Percentiles rank a stretch among this genome's conserved stretches.
Evolutionary conservation across 1,284 basidiomycete genomes (phyloP).

Genomic region (Heterobasidion irregulare): DNA sequence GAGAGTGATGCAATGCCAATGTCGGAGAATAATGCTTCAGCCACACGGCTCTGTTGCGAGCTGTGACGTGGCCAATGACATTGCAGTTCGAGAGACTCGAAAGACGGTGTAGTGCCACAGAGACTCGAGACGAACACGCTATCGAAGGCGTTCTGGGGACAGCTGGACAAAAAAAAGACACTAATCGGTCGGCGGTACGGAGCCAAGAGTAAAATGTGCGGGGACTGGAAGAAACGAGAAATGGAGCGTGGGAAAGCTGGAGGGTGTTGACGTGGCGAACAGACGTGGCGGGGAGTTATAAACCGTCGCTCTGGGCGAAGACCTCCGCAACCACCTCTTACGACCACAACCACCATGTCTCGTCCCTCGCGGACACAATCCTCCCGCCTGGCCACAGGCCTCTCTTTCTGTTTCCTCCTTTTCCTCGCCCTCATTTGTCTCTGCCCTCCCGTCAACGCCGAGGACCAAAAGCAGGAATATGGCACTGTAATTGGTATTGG

Average conservation of each 20-base stretch:
- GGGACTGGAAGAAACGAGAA: not conserved
- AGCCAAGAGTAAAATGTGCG: too few relatives aligned
- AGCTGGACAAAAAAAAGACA: too few relatives aligned
- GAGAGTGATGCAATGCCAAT: too few relatives aligned
- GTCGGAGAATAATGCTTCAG: too few relatives aligned
- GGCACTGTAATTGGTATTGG: slow-evolving; percentile 96
- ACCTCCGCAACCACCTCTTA: not conserved
- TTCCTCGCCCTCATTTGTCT: slow-evolving; percentile 57
- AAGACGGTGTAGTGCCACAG: too few relatives aligned
- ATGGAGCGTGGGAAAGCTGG: not conserved
- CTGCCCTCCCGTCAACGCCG: slow-evolving; percentile 51
- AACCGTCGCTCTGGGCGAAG: not conserved
- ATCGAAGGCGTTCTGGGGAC: too few relatives aligned
- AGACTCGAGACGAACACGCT: too few relatives aligned
- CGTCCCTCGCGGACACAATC: slow-evolving; percentile 37
- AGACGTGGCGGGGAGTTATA: not conserved
- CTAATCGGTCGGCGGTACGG: too few relatives aligned
- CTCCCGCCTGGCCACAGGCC: slow-evolving; percentile 49
- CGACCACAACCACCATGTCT: slow-evolving; percentile 24
- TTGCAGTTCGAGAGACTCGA: too few relatives aligned
- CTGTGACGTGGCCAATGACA: too few relatives aligned
- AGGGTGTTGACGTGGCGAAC: not conserved
- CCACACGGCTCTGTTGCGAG: too few relatives aligned
- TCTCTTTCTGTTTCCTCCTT: slow-evolving; percentile 58
- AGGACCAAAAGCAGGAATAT: slow-evolving; percentile 60